Conservation (phyloP, 2,329 filamentous ascomycete species). For the Colletotrichum sp. region DNA sequence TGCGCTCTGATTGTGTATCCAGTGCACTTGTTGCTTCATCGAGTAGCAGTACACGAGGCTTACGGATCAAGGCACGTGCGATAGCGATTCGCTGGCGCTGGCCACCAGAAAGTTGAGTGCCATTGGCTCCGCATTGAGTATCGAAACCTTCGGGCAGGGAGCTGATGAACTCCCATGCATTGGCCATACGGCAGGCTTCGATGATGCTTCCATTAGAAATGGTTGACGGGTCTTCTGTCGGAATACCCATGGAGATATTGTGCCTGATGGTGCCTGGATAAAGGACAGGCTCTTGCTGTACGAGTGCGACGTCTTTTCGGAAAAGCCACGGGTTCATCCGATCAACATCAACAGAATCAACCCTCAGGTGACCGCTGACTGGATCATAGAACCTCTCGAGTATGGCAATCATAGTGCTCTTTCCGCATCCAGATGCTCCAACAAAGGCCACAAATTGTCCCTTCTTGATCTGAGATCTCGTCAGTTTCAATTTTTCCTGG, state of each 20-base stretch:
- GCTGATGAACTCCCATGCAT: conserved; percentile 50
- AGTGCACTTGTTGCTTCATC: conserved; percentile 75
- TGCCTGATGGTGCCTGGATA: conserved; percentile 48
- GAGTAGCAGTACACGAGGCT: conserved; percentile 69
- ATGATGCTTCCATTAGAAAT: conserved; percentile 40
- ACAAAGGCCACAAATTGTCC: conserved; percentile 59
- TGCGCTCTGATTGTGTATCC: conserved; percentile 68
- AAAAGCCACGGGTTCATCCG: conserved; percentile 31
- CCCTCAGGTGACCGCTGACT: conserved; percentile 18
- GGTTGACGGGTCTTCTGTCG: neutral
- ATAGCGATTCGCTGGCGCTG: conserved; percentile 77
- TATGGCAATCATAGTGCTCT: conserved; percentile 63
- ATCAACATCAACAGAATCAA: conserved; percentile 29
- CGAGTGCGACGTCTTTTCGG: conserved; percentile 31
- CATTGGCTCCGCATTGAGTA: conserved; percentile 69
- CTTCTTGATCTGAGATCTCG: neutral
- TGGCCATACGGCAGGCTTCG: conserved; percentile 51
- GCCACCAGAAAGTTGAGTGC: conserved; percentile 74
- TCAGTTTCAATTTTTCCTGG: neutral
- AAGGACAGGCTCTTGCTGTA: conserved; percentile 39
- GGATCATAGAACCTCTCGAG: conserved; percentile 58
- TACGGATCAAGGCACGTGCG: conserved; percentile 71
- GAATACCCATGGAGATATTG: conserved; percentile 52
- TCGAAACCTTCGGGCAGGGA: conserved; percentile 54
- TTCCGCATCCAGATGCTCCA: conserved; percentile 61